phyloP scores from a whole-genome alignment of 768 basidiomycete species.

The Auricularia sp. region DNA sequence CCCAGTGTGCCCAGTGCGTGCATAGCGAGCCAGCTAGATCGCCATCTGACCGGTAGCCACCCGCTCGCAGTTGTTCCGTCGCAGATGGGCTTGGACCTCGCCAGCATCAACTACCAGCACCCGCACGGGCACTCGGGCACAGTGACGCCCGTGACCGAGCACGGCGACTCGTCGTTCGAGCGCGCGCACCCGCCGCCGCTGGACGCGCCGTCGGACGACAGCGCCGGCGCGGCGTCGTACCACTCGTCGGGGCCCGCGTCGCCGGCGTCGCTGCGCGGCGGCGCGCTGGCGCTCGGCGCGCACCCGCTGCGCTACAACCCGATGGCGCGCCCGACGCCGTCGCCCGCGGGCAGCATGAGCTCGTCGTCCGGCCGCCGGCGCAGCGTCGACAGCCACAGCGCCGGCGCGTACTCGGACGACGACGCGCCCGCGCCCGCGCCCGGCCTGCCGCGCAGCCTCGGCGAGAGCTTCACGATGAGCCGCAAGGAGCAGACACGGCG shows the following conservation, averaged over 20 bases:
- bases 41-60: slow-evolving; percentile 35
- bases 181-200: slow-evolving; percentile 39
- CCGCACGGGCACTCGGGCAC: background rate
- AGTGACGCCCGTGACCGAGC: slow-evolving; percentile 21
- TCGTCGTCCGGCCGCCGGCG: slow-evolving; percentile 60
- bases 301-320: slow-evolving; percentile 17
- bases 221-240: background rate
- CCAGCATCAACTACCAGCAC: background rate
- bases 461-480: slow-evolving; percentile 20
- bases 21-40: slow-evolving; percentile 28
- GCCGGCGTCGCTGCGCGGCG: background rate
- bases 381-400: slow-evolving; percentile 42
- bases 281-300: background rate
- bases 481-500: slow-evolving; percentile 76
- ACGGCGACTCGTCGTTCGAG: slow-evolving; percentile 35
- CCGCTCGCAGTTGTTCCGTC: slow-evolving; percentile 23
- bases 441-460: slow-evolving; percentile 9
- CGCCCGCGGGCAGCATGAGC: slow-evolving; percentile 38
- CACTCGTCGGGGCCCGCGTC: background rate
- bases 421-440: slow-evolving; percentile 35
- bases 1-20: slow-evolving; percentile 32
- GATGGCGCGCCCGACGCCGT: slow-evolving; percentile 14
- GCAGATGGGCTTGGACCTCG: background rate
- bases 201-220: slow-evolving; percentile 41
- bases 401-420: slow-evolving; percentile 64